Evolutionary conservation across 2,329 filamentous ascomycete species (phyloP).

Genomic region (Beauveria pseudobassiana): DNA sequence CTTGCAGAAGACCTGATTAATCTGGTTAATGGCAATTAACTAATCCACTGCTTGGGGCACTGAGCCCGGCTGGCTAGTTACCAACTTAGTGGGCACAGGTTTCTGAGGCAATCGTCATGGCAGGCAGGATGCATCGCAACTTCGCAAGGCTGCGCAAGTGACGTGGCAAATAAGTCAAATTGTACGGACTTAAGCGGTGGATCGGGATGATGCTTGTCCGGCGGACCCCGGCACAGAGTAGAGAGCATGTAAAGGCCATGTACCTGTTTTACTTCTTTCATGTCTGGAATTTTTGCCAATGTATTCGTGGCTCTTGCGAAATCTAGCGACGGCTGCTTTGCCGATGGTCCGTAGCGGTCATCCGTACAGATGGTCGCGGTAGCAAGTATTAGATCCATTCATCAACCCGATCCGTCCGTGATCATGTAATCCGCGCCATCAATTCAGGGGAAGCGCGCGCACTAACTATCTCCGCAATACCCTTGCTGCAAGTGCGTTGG

Average conservation of each 20-base stretch:
- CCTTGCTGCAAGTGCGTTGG: neutral
- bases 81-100: neutral
- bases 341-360: neutral
- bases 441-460: neutral
- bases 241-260: no score
- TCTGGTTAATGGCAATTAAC: no score
- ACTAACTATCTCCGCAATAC: neutral
- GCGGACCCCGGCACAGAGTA: neutral
- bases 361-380: neutral
- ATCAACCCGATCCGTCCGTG: neutral
- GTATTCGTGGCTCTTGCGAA: neutral
- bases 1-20: no score
- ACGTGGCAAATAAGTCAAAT: neutral
- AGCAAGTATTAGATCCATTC: neutral
- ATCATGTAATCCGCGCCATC: neutral
- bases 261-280: no score
- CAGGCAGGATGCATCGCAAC: neutral
- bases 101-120: neutral
- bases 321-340: neutral
- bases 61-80: no score
- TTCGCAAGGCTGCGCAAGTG: neutral
- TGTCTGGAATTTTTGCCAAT: no score
- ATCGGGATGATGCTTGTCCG: neutral
- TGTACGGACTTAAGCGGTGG: neutral
- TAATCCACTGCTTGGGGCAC: no score